Conservation (phyloP, 1,284 basidiomycete species). For the Xerocomus amazonicus region DNA sequence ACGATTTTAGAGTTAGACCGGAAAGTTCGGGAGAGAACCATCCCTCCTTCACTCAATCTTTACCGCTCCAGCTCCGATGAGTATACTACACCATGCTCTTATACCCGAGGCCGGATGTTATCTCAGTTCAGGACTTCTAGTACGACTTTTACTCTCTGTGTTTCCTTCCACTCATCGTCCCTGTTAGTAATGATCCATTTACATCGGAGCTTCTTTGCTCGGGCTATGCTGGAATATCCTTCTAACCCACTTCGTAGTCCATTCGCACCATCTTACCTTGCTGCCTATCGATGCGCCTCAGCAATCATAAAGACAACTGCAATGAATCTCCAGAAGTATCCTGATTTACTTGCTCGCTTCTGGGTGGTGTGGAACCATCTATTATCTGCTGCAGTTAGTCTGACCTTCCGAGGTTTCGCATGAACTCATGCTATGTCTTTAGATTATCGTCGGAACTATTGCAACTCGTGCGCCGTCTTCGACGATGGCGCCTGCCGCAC, state of each 20-base stretch:
- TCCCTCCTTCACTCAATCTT: constrained; percentile 50
- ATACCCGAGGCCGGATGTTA: constrained; percentile 47
- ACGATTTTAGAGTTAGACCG: constrained; percentile 56
- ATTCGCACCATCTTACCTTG: constrained; percentile 61
- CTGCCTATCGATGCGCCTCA: constrained; percentile 59
- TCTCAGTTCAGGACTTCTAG: constrained; percentile 50
- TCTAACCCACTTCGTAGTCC: constrained; percentile 57
- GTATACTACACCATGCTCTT: constrained; percentile 46
- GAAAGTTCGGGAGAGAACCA: constrained; percentile 50
- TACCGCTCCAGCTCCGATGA: constrained; percentile 45
- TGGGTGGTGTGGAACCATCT: constrained; percentile 55
- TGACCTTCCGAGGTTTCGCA: background rate
- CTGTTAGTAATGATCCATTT: constrained; percentile 49
- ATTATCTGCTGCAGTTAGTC: constrained; percentile 50
- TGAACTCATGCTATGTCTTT: constrained; percentile 14
- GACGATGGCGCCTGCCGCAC: constrained; percentile 54
- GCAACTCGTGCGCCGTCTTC: constrained; percentile 55
- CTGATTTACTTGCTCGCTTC: constrained; percentile 50
- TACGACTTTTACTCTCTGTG: constrained; percentile 22
- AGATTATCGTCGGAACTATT: constrained; percentile 58
- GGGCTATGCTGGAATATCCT: constrained; percentile 59
- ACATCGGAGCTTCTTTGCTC: constrained; percentile 60
- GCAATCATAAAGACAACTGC: constrained; percentile 50
- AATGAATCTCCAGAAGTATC: constrained; percentile 50
- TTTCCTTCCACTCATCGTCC: constrained; percentile 9